Evolutionary conservation across 225 moss, liverwort and hornwort genomes (phyloP), one percentile per base, ranked within the genome.

Genomic region (Marchantia polymorpha): DNA sequence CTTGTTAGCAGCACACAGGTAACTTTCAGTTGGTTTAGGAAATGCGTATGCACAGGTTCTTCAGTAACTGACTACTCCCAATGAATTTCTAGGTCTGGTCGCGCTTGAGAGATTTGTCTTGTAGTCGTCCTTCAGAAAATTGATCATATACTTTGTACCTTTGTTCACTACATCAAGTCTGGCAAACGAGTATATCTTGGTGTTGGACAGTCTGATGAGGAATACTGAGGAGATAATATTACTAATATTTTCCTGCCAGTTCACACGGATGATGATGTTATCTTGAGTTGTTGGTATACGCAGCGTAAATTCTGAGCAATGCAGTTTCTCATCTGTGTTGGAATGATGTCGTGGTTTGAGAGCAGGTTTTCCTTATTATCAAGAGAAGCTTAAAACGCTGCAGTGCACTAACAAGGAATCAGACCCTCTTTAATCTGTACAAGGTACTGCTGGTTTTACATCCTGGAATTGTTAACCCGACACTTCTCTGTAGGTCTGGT

Each of bases 321-420:
- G 72, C 72, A 12, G 19, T 50, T 49, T 75, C 20, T 75, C 30
- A 75, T 75, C 58, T 9, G n/a, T 1, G 39, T 39, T 2, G 39
- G 17, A 23, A 26, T 55, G 29, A 15, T 59, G 75, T 75, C 16
- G 11, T 53, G 0, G 16, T 75, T 17, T 59, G 75, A 31, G 70
- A 79, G 64, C 92, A 97, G 96, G 88, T 94, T 69, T 99, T 99
- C 82, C 79, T 94, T 54, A 88, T 95, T 72, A 95, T 99, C 30
- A 99, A 99, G 82, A 90, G 99, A 88, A 99, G 99, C 75, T 88
- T 99, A 87, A 99, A 99, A 80, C 93, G 99, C 81, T 99, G 99
- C 85, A 99, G 99, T 88, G 92, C 93, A 20, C 90, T 95, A 55
- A 95, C 95, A 14, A 89, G 93, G 83, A 99, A 92, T 83, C 91